Percentiles rank a stretch among this genome's conserved stretches.
Conservation (phyloP, 2,329 filamentous ascomycete species). For the Escovopsis sp. region DNA sequence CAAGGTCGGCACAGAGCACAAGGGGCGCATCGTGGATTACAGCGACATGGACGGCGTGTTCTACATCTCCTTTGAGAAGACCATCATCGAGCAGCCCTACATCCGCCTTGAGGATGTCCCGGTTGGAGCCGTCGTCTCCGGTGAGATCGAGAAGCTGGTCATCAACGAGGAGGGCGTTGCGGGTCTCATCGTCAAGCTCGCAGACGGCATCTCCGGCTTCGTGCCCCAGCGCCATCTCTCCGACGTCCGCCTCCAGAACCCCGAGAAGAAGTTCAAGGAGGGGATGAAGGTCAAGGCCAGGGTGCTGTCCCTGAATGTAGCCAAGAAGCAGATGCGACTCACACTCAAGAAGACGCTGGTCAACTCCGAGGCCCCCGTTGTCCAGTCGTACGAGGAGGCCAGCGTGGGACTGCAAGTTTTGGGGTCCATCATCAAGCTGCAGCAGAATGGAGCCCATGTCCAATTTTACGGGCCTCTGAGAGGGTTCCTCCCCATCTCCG, state of each 20-base stretch:
- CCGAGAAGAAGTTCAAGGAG: constrained; percentile 90
- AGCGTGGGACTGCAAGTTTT: constrained; percentile 62
- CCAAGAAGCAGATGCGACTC: constrained; percentile 65
- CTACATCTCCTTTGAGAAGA: constrained; percentile 70
- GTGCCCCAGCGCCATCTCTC: constrained; percentile 80
- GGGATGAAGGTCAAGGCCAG: constrained; percentile 72
- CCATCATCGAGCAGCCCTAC: constrained; percentile 73
- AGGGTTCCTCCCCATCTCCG: constrained; percentile 80
- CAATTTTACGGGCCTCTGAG: constrained; percentile 79
- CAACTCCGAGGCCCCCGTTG: constrained; percentile 70
- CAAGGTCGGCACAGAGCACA: constrained; percentile 64
- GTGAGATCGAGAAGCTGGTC: constrained; percentile 71
- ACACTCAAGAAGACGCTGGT: constrained; percentile 91
- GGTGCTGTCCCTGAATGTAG: constrained; percentile 64
- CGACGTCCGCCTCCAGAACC: constrained; percentile 75
- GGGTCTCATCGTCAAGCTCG: constrained; percentile 68
- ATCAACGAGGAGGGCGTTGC: constrained; percentile 64
- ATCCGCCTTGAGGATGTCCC: constrained; percentile 83
- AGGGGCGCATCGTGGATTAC: constrained; percentile 71
- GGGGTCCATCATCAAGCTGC: constrained; percentile 74
- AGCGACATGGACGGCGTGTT: constrained; percentile 78
- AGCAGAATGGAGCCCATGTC: constrained; percentile 67
- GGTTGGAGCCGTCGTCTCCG: constrained; percentile 66
- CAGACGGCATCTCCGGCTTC: constrained; percentile 77
- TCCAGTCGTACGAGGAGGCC: constrained; percentile 64